These are phyloP conservation scores for Suhomyces coccinellae DNA, from an alignment of 1,139 yeast genomes.

Conservation along the genomic window DNA sequence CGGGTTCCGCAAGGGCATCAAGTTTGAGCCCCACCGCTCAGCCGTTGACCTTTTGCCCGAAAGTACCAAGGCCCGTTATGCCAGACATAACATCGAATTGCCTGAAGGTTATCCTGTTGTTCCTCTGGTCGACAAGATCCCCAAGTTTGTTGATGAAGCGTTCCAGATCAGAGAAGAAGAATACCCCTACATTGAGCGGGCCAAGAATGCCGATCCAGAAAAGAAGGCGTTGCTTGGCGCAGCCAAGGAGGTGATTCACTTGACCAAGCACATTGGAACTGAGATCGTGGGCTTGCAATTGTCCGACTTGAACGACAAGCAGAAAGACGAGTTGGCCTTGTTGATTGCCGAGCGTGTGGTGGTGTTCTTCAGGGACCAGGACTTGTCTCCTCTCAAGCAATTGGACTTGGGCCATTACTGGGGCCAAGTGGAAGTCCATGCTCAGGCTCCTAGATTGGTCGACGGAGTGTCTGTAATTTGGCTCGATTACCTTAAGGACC, in stretches of 20 bases:
- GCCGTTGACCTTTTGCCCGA: conserved; percentile 16
- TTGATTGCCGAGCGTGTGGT: conserved; percentile 46
- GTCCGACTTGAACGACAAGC: conserved; percentile 28
- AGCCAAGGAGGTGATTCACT: conserved; percentile 19
- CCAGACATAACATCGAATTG: conserved; percentile 17
- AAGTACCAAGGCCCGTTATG: conserved; percentile 17
- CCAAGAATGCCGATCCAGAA: conserved; percentile 21
- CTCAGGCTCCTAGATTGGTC: conserved; percentile 37
- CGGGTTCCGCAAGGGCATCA: conserved; percentile 8
- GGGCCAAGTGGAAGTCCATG: conserved; percentile 46
- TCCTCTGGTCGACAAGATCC: conserved; percentile 15
- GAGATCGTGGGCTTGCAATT: conserved; percentile 22
- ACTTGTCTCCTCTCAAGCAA: conserved; percentile 46
- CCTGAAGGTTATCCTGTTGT: conserved; percentile 19
- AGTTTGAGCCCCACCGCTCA: conserved; percentile 8
- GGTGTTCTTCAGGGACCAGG: conserved; percentile 46
- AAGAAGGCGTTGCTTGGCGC: conserved; percentile 23
- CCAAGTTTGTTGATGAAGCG: conserved; percentile 21
- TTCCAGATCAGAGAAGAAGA: conserved; percentile 17
- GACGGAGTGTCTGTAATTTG: conserved; percentile 53
- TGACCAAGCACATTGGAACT: conserved; percentile 22
- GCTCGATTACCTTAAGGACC: conserved; percentile 42
- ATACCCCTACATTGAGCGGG: conserved; percentile 20
- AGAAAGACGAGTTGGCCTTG: conserved; percentile 40
- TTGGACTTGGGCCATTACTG: conserved; percentile 44